Base-by-base conservation (phyloP, 2,329 filamentous ascomycete genomes). In the Penicillium sp. region DNA sequence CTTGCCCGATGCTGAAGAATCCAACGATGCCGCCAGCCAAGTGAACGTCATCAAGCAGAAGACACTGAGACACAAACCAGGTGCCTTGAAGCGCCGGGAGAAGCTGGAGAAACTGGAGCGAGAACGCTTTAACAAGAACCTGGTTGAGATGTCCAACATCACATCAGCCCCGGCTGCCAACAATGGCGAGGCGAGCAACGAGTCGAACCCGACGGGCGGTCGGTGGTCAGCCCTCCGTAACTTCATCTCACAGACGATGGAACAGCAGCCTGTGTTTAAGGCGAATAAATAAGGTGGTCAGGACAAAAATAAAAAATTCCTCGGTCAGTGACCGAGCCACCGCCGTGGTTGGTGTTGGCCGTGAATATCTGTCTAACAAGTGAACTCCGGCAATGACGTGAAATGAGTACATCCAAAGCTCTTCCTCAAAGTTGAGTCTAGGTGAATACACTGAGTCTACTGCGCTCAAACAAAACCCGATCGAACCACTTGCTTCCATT, bases 201-300 rank as follows among this genome's bases (percentile, higher is more conserved):
- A 58, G 32, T 24, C 67, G 18, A 62, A 63, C 29, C 63, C 75
- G 1, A 85, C 81, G 16, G 76, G 82, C 10, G 85, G 81, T 66
- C 79, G 89, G 53, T 97, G 91, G 89, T 89, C 89, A 31, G 90
- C 91, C 16, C 72, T 97, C 73, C 85, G 92, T 66, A 86, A 81
- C 10, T 95, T 93, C 69, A 95, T 97, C 50, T 88, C 89, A 2
- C 82, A 87, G 40, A 97, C 90, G 1, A 90, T 96, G 86, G 90
- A 96, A 76, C 89, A 90, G 74, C 93, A 93, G 65, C 85, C 88
- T 14, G 89, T 88, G 3, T 96, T 96, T 69, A 72, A 79, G 39
- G 53, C 58, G 16, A 64, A 66, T 29, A 66, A 71, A 57, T 72
- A 67, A 66, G 34, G 20, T n/a, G 24, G 18, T 9, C 18, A 8